Conservation (phyloP, 2,329 filamentous ascomycete genomes). For the Davidsoniella eucalypti region DNA sequence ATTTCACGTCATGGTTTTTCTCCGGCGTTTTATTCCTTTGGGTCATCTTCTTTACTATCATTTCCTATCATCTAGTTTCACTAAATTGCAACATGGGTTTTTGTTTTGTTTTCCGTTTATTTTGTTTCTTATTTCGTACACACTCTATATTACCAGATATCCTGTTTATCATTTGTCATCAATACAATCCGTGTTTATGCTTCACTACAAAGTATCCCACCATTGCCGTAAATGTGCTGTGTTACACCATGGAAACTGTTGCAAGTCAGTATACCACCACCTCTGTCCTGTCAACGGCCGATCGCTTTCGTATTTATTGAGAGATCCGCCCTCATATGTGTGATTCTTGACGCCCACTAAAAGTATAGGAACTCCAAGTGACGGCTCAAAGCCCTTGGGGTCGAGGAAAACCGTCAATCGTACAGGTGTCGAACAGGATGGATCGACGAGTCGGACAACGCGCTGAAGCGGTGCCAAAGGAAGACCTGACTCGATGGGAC, state of each 20-base stretch:
- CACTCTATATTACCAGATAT: background rate
- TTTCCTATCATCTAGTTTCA: background rate
- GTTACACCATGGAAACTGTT: conserved; percentile 31
- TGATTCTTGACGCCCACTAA: conserved; percentile 42
- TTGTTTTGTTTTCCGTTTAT: background rate
- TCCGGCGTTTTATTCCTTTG: background rate
- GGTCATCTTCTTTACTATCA: background rate
- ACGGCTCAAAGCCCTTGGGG: conserved; percentile 30
- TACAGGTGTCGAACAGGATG: conserved; percentile 35
- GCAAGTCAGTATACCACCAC: conserved; percentile 38
- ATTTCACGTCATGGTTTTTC: too few species aligned
- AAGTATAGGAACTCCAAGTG: conserved; percentile 32
- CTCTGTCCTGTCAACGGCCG: conserved; percentile 19
- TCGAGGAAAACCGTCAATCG: conserved; percentile 38
- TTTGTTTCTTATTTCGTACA: background rate
- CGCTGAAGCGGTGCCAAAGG: conserved; percentile 34
- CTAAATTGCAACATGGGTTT: background rate
- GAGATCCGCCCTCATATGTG: conserved; percentile 30
- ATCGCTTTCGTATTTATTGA: conserved; percentile 30
- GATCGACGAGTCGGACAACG: conserved; percentile 33
- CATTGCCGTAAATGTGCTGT: conserved; percentile 27
- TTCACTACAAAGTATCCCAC: conserved; percentile 21
- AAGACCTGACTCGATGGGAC: conserved; percentile 30
- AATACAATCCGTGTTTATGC: background rate
- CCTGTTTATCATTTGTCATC: too few species aligned